Evolutionary conservation across 139 green algal genomes (phyloP), one percentile per base, ranked within the genome.

Genomic region (Closterium sp.): DNA sequence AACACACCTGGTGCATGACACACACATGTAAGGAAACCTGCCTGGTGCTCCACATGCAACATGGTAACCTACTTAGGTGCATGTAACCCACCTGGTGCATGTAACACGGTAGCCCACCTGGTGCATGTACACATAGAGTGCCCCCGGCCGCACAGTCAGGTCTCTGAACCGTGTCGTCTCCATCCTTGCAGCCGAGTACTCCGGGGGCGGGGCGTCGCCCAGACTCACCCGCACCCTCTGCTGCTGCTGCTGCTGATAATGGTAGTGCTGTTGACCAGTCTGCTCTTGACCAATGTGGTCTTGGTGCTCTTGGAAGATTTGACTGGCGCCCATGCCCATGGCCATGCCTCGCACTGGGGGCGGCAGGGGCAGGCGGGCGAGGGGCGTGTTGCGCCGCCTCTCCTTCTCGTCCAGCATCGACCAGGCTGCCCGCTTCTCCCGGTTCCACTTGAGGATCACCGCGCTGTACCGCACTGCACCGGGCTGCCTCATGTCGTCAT

Each of bases 111-210:
- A 30, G 25, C 89, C 8, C 89, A 93, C 92, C 92, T 94, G 92
- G 90, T 94, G 92, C 32, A 90, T 85, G 88, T 94, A 94, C n/a
- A 94, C 84, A 55, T 93, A 93, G 7, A 33, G 35, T 0, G 34
- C 84, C 21, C 89, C 92, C 10, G 93, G 34, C 12, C 86, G 88
- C 84, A 94, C 19, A 19, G n/a, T 34, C 33, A 94, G 89, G 64
- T 93, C 87, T 31, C 28, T 84, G 33, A 94, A 94, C 38, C 34
- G 31, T 5, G 83, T 88, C 31, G 55, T 35, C 25, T 94, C 88
- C 91, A 94, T 94, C 30, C n/a, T 84, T 28, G 32, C 33, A 23
- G 35, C 55, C 4, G 32, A 30, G 33, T 88, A 34, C 25, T 69
- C 34, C 87, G 35, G 35, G 33, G 87, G 69, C 5, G 23, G 89